Base-by-base conservation (phyloP, 2,329 filamentous ascomycete genomes). In the Colletotrichum tanaceti region DNA sequence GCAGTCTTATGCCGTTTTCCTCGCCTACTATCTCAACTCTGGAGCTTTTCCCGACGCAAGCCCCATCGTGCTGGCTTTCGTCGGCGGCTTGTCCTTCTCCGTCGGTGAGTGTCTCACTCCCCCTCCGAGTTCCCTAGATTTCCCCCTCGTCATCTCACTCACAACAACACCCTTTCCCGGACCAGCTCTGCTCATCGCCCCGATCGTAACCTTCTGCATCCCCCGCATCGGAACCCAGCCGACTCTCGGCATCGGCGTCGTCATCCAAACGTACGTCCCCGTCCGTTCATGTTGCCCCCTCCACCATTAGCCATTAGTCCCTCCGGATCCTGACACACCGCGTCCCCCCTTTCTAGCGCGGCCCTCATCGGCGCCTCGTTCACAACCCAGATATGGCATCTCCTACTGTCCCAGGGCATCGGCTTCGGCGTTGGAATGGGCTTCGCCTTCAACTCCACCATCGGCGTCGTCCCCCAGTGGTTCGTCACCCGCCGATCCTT, bases 381-480 rank as follows among this genome's bases (percentile, higher is more conserved):
- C 73, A 86, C 90, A 0, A 81, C 76, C 18, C 75, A 87, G 64
- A 89, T 93, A 65, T 94, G 91, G 90, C 92, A 95, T 43, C 83
- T 96, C 0, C 89, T 94, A 65, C 84, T 95, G 0, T 87, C 85
- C 6, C 93, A 95, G 75, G 93, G 93, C 5, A 75, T 94, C 3
- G 87, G 89, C 62, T 94, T 95, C 71, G 93, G 93, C n/a, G 77
- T 90, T 24, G 92, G 92, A 3, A 90, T 95, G 85, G 92, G 92
- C 0, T 90, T 94, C 65, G 81, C 91, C 11, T 95, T 94, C 75
- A 91, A 91, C 0, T 87, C 87, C 0, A 88, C 84, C 5, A 90
- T 91, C 3, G 87, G 87, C 41, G 86, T 93, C 13, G 83, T 91
- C 0, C 87, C 91, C 2, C 91, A 94, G 76, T 94, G 91, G 91